These are phyloP conservation scores for Celoporthe dispersa DNA, from an alignment of 2,329 filamentous ascomycete genomes.

Conservation along the genomic window DNA sequence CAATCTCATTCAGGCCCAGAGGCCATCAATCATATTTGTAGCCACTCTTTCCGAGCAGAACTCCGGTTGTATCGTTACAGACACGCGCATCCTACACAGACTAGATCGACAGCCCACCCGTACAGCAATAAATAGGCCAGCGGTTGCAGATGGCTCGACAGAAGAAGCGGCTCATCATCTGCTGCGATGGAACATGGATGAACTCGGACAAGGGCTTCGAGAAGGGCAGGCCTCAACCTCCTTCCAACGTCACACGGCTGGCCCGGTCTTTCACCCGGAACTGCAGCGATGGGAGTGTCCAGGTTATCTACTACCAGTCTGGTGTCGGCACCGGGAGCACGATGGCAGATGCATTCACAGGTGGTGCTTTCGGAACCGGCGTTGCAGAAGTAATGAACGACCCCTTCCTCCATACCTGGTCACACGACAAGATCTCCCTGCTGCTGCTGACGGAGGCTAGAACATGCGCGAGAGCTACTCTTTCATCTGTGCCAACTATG, in stretches of 20 bases:
- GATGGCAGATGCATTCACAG: slow-evolving; percentile 53
- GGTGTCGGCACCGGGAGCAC: slow-evolving; percentile 61
- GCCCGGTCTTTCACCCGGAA: slow-evolving; percentile 58
- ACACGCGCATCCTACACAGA: slow-evolving; percentile 13
- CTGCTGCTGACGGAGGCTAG: slow-evolving; percentile 24
- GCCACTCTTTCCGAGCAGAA: too few relatives aligned
- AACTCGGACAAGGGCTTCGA: slow-evolving; percentile 54
- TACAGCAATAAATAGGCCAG: background rate
- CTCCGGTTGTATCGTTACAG: slow-evolving; percentile 1
- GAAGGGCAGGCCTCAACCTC: slow-evolving; percentile 52
- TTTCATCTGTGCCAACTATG: slow-evolving; percentile 66
- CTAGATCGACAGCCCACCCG: background rate
- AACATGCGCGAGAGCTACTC: slow-evolving; percentile 66
- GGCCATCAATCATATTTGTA: too few relatives aligned
- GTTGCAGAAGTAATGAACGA: slow-evolving; percentile 52
- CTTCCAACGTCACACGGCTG: slow-evolving; percentile 65
- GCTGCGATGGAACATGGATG: slow-evolving; percentile 61
- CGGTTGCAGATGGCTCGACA: background rate
- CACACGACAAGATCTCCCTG: too few relatives aligned
- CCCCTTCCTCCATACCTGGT: background rate
- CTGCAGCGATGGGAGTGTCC: slow-evolving; percentile 56
- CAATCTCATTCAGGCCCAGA: too few relatives aligned
- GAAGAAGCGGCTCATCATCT: slow-evolving; percentile 54
- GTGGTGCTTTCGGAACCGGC: slow-evolving; percentile 60
- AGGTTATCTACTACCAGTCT: slow-evolving; percentile 65